phyloP scores from a whole-genome alignment of 2,329 filamentous ascomycete genomes.

The Penicillium sp. region DNA sequence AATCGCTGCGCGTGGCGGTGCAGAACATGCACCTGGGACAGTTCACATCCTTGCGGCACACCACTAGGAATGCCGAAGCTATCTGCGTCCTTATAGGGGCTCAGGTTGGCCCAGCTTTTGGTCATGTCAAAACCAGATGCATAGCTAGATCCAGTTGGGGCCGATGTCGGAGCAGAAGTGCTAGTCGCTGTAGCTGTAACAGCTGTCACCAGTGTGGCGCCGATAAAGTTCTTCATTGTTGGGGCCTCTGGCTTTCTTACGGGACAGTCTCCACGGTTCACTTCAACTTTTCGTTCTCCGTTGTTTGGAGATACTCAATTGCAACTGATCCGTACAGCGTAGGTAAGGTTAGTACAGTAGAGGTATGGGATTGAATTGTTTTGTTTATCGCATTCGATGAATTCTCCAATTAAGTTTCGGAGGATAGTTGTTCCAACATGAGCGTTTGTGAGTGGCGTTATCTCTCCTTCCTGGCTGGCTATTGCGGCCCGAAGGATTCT shows the following conservation, averaged over 20 bases:
- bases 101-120: conserved; percentile 33
- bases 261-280: not conserved
- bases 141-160: conserved; percentile 27
- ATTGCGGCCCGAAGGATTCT: too few species aligned
- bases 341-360: not conserved
- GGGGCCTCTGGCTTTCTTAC: not conserved
- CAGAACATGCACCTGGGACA: conserved; percentile 55
- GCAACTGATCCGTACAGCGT: not conserved
- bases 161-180: conserved; percentile 12
- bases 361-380: not conserved
- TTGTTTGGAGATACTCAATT: not conserved
- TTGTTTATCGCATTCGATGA: not conserved
- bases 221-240: conserved; percentile 16
- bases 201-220: conserved; percentile 1
- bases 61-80: conserved; percentile 38
- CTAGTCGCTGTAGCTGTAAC: conserved; percentile 8
- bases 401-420: not conserved
- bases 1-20: conserved; percentile 58
- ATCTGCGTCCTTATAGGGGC: conserved; percentile 30
- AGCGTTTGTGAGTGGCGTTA: not conserved
- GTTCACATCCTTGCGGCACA: conserved; percentile 56
- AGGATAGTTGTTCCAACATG: not conserved
- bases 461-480: not conserved
- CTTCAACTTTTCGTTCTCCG: not conserved
- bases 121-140: conserved; percentile 35